These are phyloP conservation scores for Calonectria multiphialidica DNA, from an alignment of 2,329 filamentous ascomycete species.

Conservation along the genomic window DNA sequence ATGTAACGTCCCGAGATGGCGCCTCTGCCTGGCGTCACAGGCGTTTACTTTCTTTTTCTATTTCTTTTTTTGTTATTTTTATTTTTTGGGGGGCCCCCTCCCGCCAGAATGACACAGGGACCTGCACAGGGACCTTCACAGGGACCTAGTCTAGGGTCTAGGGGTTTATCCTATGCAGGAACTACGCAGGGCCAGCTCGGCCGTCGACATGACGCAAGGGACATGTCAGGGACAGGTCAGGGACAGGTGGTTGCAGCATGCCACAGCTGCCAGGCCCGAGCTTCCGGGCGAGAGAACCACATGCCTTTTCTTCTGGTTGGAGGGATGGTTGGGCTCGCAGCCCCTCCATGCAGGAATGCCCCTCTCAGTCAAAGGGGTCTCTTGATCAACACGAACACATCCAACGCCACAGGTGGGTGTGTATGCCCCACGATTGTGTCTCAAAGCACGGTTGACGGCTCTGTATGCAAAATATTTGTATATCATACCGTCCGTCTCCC, in stretches of 20 bases:
- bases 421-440: conserved; percentile 42
- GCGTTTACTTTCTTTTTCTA: neutral
- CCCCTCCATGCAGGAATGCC: conserved; percentile 45
- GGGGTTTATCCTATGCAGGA: neutral
- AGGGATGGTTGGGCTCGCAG: conserved; percentile 40
- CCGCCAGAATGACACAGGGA: neutral
- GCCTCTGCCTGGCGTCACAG: neutral
- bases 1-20: neutral
- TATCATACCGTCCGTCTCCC: conserved; percentile 46
- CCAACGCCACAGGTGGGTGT: conserved; percentile 35
- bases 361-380: conserved; percentile 41
- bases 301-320: conserved; percentile 37
- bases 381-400: conserved; percentile 34
- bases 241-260: conserved; percentile 38
- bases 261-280: conserved; percentile 34
- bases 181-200: neutral
- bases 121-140: too few species aligned
- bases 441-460: conserved; percentile 37
- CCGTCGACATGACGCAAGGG: conserved; percentile 39
- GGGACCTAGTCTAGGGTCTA: too few species aligned
- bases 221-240: conserved; percentile 32
- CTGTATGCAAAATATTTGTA: conserved; percentile 41
- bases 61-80: too few species aligned
- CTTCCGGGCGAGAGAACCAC: conserved; percentile 29
- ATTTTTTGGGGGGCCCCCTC: neutral